Evolutionary conservation across 768 basidiomycete species (phyloP), one percentile per base, ranked within the genome.

Genomic region (Panus rudis): DNA sequence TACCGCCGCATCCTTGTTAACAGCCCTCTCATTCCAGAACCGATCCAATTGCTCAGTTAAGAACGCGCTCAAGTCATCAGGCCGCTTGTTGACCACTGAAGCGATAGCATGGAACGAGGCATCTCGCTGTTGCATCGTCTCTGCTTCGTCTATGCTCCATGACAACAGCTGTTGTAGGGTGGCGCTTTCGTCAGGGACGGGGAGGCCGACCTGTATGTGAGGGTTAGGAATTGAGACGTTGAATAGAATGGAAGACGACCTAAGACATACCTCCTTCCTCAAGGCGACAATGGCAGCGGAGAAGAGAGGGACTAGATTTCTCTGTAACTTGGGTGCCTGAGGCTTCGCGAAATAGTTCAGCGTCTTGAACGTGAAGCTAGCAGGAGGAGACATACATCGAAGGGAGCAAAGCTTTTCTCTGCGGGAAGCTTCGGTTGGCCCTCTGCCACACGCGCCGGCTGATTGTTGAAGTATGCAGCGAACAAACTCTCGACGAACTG

Each of bases 41-140:
- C 23, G 48, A 2, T 68, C 63, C 13, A 76, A 53, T 42, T 65
- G 69, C 4, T 45, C 59, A 44, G 42, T 60, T 56, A 61, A 71
- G 58, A 84, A 82, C 1, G 54, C 45, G 0, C 61, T 54, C 6
- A 78, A 53, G 37, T 92, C 79, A 30, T 79, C 71, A 8, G 70
- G 67, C 27, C 79, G 76, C 60, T 92, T 90, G 60, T 97, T 96
- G 21, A 92, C 62, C n/a, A 87, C 63, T 0, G 81, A 74, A 1
- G 82, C 71, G 14, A 90, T 57, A 3, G 79, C 53, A 28, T 80
- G 73, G 53, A 75, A 68, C 2, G 71, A 75, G 21, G 79, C 71
- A 23, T 72, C 69, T 48, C 68, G 66, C 56, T 87, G 84, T 0
- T 72, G 50, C 33, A 66, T 61, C 39, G 65, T 75, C 14, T 71